Evolutionary conservation across 495 filamentous ascomycete genomes (phyloP), one percentile per base, ranked within the genome.

Genomic region (Aspergillus kassunensis): DNA sequence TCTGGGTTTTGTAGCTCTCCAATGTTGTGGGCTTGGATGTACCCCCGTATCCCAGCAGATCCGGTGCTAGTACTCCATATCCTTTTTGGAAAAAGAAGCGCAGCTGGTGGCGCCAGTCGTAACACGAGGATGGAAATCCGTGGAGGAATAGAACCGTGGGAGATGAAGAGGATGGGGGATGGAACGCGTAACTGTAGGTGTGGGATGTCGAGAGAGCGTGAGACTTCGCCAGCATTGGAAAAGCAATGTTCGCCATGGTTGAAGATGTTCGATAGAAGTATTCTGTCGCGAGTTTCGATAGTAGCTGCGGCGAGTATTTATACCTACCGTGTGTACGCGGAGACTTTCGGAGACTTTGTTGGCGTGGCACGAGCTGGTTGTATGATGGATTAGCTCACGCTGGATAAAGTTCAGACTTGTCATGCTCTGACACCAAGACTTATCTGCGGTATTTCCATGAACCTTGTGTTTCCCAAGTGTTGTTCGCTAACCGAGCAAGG

Each of bases 21-120:
- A 61, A 21, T 11, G 64, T 60, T 0, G 40, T 42, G 0, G 74
- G 74, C 51, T 70, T 70, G 44, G 68, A 63, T 0, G 75, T 72
- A 21, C 64, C 69, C 1, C 77, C 77, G 44, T 75, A 80, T n/a
- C 77, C 74, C 0, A 80, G 67, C 2, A 78, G 58, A 55, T 78
- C 76, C 0, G 74, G 77, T 8, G 62, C 73, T 0, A 80, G 31
- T 16, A 78, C 58, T 7, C 75, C 75, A 47, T 76, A 76, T 5
- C 75, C 72, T 15, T 53, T 27, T 4, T 55, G 24, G 16, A 45
- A 33, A 20, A 80, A 62, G 21, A 57, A 44, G 0, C 51, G 13
- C 25, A 80, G 63, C 49, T 77, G 70, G 44, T 72, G 62, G 9
- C 65, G 61, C 74, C 75, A 78, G 48, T 76, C 68, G 37, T 70